Percentiles rank a stretch among this genome's conserved stretches.
phyloP scores from a whole-genome alignment of 2,329 filamentous ascomycete genomes.

The Monilinia laxa region DNA sequence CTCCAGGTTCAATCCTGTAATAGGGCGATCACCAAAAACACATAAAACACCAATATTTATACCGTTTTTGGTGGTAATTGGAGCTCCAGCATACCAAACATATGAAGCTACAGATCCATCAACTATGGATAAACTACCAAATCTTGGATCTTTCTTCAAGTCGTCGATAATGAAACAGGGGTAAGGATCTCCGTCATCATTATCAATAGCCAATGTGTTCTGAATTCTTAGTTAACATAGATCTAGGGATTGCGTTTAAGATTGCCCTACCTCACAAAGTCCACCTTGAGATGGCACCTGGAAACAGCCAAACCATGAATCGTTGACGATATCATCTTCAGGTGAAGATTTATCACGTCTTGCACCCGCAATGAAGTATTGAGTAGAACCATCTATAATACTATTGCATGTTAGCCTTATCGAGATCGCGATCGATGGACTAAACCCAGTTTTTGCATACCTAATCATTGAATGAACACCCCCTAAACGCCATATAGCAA shows the following conservation, averaged over 20 bases:
- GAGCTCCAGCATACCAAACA: conserved; percentile 27
- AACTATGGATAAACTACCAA: conserved; percentile 25
- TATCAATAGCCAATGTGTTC: conserved; percentile 17
- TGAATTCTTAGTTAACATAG: background rate
- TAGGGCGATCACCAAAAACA: conserved; percentile 50
- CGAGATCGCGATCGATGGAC: background rate
- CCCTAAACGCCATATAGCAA: conserved; percentile 48
- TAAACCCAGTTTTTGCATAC: conserved; percentile 23
- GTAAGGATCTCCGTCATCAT: conserved; percentile 2
- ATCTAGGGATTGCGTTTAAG: background rate
- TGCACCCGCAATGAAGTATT: conserved; percentile 37
- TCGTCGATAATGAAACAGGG: conserved; percentile 25
- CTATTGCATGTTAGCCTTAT: conserved; percentile 13
- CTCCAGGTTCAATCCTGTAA: conserved; percentile 7
- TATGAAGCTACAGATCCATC: conserved; percentile 20
- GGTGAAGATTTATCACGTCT: conserved; percentile 18
- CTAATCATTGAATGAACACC: conserved; percentile 37
- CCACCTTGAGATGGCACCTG: conserved; percentile 34
- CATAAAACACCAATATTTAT: conserved; percentile 55
- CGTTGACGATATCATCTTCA: conserved; percentile 21
- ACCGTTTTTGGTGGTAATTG: conserved; percentile 21
- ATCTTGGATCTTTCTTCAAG: conserved; percentile 23
- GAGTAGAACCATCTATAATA: conserved; percentile 24
- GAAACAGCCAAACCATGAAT: conserved; percentile 36
- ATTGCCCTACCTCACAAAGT: conserved; percentile 35